Percentiles rank a stretch among this genome's conserved stretches.
Evolutionary conservation across 1,284 basidiomycete genomes (phyloP).

Genomic region (Pseudozyma tsukubaensis): DNA sequence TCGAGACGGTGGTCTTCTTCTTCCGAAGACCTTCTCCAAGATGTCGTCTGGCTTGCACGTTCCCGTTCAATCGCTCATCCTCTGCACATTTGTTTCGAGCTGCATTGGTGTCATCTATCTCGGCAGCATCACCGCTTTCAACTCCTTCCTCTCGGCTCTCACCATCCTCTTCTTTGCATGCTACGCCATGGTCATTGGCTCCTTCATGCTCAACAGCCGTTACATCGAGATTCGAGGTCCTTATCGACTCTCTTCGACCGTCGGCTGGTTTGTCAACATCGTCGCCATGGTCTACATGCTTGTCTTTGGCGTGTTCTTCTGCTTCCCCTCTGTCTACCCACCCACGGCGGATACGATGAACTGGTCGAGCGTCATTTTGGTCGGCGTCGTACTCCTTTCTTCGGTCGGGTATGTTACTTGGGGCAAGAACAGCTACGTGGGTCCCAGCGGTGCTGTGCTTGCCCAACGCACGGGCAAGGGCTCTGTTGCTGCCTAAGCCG

Average conservation of each 20-base stretch:
- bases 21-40: slow-evolving; percentile 19
- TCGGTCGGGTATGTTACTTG: slow-evolving; percentile 29
- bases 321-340: slow-evolving; percentile 34
- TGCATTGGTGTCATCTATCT: slow-evolving; percentile 41
- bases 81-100: slow-evolving; percentile 30
- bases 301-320: slow-evolving; percentile 35
- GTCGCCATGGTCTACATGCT: slow-evolving; percentile 36
- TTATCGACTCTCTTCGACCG: slow-evolving; percentile 16
- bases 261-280: slow-evolving; percentile 24
- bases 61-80: slow-evolving; percentile 27
- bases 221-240: slow-evolving; percentile 29
- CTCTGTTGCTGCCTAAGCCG: not conserved
- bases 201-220: slow-evolving; percentile 32
- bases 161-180: slow-evolving; percentile 40
- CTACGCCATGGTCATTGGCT: slow-evolving; percentile 34
- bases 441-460: slow-evolving; percentile 28
- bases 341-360: slow-evolving; percentile 26
- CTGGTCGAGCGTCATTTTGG: slow-evolving; percentile 40
- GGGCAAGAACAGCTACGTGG: slow-evolving; percentile 27
- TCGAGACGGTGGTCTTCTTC: slow-evolving; percentile 29
- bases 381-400: slow-evolving; percentile 23
- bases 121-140: slow-evolving; percentile 39
- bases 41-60: slow-evolving; percentile 30
- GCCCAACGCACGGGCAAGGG: slow-evolving; percentile 25
- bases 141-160: slow-evolving; percentile 37